phyloP scores from a whole-genome alignment of 2,329 filamentous ascomycete species.

The Lasiodiplodia citricola region DNA sequence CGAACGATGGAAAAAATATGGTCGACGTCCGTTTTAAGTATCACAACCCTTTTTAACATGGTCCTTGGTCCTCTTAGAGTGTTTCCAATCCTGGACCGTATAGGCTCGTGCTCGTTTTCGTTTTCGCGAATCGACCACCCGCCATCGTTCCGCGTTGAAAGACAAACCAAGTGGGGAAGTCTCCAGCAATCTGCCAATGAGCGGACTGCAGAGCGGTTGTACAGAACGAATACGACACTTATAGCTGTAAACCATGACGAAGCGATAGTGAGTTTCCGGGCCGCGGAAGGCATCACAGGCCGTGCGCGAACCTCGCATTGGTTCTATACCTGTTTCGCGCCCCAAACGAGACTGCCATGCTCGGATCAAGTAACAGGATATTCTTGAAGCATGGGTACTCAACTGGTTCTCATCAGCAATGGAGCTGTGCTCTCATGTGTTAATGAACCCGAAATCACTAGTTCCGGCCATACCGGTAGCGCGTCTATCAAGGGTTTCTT shows the following conservation, averaged over 20 bases:
- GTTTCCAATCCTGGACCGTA: background rate
- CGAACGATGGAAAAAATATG: background rate
- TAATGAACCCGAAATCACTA: background rate
- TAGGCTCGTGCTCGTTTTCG: constrained; percentile 19
- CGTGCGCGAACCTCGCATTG: background rate
- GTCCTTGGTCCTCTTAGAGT: background rate
- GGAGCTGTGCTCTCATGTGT: background rate
- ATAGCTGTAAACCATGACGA: background rate
- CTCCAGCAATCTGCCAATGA: background rate
- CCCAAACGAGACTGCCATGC: background rate
- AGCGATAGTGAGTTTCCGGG: background rate
- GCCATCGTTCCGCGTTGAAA: background rate
- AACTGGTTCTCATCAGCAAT: background rate
- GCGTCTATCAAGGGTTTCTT: background rate
- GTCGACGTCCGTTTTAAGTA: background rate
- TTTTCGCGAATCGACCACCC: background rate
- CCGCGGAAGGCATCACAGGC: background rate
- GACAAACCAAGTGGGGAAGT: background rate
- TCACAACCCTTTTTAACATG: background rate
- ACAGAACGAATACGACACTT: background rate
- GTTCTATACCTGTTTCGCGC: background rate
- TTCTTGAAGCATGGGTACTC: background rate
- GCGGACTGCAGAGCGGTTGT: background rate
- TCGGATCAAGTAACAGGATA: background rate
- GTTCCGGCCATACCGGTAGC: background rate